Evolutionary conservation across 2,329 filamentous ascomycete genomes (phyloP).

Genomic region (Neurospora sp.): DNA sequence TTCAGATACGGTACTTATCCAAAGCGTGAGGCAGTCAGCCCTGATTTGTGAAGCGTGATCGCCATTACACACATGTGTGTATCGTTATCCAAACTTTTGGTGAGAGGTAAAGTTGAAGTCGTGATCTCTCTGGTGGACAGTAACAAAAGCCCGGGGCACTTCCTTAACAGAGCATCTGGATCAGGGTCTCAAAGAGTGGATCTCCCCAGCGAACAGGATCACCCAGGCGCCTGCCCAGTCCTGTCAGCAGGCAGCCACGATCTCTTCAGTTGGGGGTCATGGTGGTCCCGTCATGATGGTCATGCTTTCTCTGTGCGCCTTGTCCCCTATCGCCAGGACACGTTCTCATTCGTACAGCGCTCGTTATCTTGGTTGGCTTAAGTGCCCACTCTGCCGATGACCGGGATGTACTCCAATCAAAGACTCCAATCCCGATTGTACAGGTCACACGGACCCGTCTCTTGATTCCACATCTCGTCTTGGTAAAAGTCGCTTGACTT

Average conservation of each 20-base stretch:
- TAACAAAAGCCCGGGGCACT: too few species aligned
- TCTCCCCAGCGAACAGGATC: not conserved
- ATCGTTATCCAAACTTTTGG: not conserved
- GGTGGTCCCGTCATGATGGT: not conserved
- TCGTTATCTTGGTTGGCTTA: not conserved
- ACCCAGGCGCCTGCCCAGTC: not conserved
- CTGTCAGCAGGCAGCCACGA: not conserved
- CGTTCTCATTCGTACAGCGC: not conserved
- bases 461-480: not conserved
- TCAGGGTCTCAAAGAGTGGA: not conserved
- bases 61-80: not conserved
- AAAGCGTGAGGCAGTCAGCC: not conserved
- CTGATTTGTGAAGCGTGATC: not conserved
- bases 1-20: not conserved
- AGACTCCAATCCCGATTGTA: not conserved
- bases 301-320: not conserved
- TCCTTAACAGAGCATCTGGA: not conserved
- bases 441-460: not conserved
- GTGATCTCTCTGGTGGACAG: not conserved
- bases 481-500: not conserved
- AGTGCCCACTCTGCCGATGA: not conserved
- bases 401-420: not conserved
- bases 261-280: not conserved
- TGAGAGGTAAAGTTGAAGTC: not conserved
- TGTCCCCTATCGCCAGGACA: not conserved